Evolutionary conservation across 805 yeast genomes (phyloP).

Genomic region (Hemisphaericaspora nanyangensis): DNA sequence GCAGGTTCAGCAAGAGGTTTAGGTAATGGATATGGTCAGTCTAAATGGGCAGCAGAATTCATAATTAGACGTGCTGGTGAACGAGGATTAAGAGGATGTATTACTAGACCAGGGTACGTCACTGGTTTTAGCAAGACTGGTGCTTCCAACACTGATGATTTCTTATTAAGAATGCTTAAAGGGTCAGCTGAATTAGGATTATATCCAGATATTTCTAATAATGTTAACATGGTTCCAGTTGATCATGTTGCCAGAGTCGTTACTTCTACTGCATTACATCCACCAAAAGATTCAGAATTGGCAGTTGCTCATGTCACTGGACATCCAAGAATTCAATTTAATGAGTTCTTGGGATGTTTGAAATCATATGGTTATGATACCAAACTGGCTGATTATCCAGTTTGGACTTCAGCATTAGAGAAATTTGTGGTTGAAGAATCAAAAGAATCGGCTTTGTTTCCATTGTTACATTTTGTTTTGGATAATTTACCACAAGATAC

Average conservation of each 20-base stretch:
- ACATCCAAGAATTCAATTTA: conserved; percentile 86
- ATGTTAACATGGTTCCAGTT: conserved; percentile 95
- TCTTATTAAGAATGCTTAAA: conserved; percentile 88
- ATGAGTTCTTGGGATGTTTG: conserved; percentile 66
- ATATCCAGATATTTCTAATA: conserved; percentile 81
- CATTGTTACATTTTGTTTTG: conserved; percentile 88
- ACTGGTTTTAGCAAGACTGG: conserved; percentile 85
- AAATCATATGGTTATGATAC: conserved; percentile 70
- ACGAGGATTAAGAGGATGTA: conserved; percentile 81
- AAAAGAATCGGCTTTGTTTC: conserved; percentile 84
- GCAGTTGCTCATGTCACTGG: conserved; percentile 95
- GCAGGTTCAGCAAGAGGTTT: conserved; percentile 78
- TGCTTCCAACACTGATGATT: conserved; percentile 93
- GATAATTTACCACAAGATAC: conserved; percentile 89
- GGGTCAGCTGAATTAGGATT: conserved; percentile 87
- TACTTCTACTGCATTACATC: conserved; percentile 76
- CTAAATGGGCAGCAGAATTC: conserved; percentile 96
- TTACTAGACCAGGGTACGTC: conserved; percentile 94
- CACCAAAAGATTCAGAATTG: conserved; percentile 51
- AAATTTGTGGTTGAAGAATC: conserved; percentile 68
- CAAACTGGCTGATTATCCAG: conserved; percentile 57
- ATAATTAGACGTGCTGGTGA: conserved; percentile 84
- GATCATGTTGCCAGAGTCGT: conserved; percentile 95
- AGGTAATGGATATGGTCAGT: conserved; percentile 93
- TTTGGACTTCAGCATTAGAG: conserved; percentile 79